Evolutionary conservation across 2,329 filamentous ascomycete genomes (phyloP).

Genomic region (Elsinoe fawcettii): DNA sequence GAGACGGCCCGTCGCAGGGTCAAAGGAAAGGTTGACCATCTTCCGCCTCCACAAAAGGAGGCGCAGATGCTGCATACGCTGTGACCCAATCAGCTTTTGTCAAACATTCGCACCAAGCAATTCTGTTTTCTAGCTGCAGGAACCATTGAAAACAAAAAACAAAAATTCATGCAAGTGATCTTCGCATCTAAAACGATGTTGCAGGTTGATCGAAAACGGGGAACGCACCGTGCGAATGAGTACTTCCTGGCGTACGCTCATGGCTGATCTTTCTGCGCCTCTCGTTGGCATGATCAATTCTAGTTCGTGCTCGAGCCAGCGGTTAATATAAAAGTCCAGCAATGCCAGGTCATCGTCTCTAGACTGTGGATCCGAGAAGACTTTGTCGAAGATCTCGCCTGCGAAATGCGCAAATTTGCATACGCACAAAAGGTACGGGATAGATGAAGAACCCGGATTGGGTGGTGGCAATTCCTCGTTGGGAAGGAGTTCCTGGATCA

Average conservation of each 20-base stretch:
- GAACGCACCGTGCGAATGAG: constrained; percentile 8
- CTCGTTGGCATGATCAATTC: constrained; percentile 1
- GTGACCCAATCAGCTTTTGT: neutral
- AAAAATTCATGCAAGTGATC: neutral
- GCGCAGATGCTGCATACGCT: constrained; percentile 4
- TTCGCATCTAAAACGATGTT: neutral
- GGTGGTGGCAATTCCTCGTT: neutral
- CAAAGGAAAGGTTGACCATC: neutral
- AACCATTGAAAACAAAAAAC: neutral
- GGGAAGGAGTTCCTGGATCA: neutral
- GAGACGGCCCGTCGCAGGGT: constrained; percentile 7
- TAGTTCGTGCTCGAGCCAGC: constrained; percentile 10
- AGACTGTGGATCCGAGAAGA: neutral
- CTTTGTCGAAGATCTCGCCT: constrained; percentile 11
- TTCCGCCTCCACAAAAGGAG: constrained; percentile 1
- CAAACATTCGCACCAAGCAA: neutral
- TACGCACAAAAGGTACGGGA: neutral
- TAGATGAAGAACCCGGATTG: constrained; percentile 6
- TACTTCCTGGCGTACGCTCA: neutral
- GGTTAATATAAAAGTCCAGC: constrained; percentile 10
- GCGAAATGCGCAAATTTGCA: constrained; percentile 7
- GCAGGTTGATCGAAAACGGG: constrained; percentile 5
- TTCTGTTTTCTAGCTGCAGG: neutral
- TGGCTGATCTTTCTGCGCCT: neutral
- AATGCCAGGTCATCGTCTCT: constrained; percentile 4